A percentile compares a stretch with the other conserved stretches of the same genome.
Evolutionary conservation across 306 rosid genomes (phyloP).

Genomic region (Malus orientalis): DNA sequence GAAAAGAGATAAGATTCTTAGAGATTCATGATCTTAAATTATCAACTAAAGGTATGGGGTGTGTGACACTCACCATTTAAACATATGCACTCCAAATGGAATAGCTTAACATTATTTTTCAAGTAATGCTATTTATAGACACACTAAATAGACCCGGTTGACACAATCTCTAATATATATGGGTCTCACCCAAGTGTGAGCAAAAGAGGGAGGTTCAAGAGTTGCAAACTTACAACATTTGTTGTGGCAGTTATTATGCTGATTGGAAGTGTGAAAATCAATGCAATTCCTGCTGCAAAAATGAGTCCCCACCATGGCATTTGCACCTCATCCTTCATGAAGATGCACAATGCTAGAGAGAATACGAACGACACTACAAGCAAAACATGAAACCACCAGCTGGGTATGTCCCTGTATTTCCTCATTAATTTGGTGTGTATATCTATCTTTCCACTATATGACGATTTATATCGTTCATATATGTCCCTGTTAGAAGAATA

Average conservation of each 20-base stretch:
- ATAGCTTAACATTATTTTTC: background rate
- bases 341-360: slow-evolving; percentile 31
- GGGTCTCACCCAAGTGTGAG: background rate
- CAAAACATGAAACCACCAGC: slow-evolving; percentile 53
- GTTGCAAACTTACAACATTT: slow-evolving; percentile 23
- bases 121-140: too few relatives aligned
- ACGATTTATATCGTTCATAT: slow-evolving; percentile 25
- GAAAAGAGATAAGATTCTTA: background rate
- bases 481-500: slow-evolving; percentile 35
- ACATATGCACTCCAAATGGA: background rate
- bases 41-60: background rate
- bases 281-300: slow-evolving; percentile 38
- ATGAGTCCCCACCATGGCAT: slow-evolving; percentile 76
- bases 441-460: slow-evolving; percentile 40
- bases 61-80: background rate
- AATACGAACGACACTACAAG: slow-evolving; percentile 31
- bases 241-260: slow-evolving; percentile 64
- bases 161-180: too few relatives aligned
- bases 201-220: background rate
- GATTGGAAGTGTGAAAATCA: slow-evolving; percentile 44
- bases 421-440: slow-evolving; percentile 63
- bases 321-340: slow-evolving; percentile 45
- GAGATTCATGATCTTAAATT: background rate
- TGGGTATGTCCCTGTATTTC: slow-evolving; percentile 50
- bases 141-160: too few relatives aligned